Evolutionary conservation across 192 early-diverging fungal species (phyloP).

Genomic region (Dimargaris xerosporica): DNA sequence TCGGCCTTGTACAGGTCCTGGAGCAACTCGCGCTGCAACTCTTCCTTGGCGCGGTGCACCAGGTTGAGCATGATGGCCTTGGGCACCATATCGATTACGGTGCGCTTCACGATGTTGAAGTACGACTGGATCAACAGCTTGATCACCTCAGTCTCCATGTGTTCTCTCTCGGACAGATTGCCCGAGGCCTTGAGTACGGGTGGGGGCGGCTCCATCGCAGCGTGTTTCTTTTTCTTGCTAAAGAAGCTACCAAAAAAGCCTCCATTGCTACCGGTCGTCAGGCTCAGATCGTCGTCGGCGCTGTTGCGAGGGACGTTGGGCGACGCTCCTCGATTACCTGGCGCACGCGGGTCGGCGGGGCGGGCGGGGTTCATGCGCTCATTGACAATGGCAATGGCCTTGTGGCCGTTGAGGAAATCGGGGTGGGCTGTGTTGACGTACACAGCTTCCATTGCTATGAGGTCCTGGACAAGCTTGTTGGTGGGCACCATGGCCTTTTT

Average conservation of each 20-base stretch:
- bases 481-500: constrained; percentile 83
- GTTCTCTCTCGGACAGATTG: constrained; percentile 90
- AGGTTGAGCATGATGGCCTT: constrained; percentile 98
- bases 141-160: constrained; percentile 97
- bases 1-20: constrained; percentile 95
- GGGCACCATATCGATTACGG: constrained; percentile 90
- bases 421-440: constrained; percentile 99
- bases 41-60: constrained; percentile 77
- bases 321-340: constrained; percentile 4
- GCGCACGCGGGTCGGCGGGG: constrained; percentile 20
- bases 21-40: constrained; percentile 87
- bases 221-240: constrained; percentile 62
- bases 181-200: constrained; percentile 78
- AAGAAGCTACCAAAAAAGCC: constrained; percentile 99
- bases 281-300: constrained; percentile 44
- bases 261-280: constrained; percentile 32
- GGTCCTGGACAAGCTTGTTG: constrained; percentile 83
- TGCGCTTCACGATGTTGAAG: constrained; percentile 98
- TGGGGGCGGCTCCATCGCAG: constrained; percentile 51
- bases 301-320: constrained; percentile 17
- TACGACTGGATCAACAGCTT: constrained; percentile 93
- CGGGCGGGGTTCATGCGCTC: constrained; percentile 66
- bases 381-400: constrained; percentile 81
- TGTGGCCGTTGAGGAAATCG: constrained; percentile 95
- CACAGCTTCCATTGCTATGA: constrained; percentile 83